Conservation (phyloP, 306 rosid genomes). For the Phaseolus lunatus region DNA sequence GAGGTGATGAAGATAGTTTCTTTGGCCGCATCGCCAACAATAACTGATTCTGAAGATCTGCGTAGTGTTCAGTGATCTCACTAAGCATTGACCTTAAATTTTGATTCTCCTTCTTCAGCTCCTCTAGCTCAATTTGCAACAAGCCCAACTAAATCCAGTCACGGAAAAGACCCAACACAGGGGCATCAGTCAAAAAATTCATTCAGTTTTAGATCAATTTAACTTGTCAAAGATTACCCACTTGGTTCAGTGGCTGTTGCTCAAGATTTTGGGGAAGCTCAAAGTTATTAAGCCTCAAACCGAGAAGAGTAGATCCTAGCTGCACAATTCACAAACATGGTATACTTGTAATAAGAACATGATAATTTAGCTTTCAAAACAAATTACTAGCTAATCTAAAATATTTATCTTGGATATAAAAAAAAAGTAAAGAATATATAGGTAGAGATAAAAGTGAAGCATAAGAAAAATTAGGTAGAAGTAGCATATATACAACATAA, state of each 20-base stretch:
- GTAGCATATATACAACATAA: neutral
- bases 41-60: slow-evolving; percentile 46
- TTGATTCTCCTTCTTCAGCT: slow-evolving; percentile 53
- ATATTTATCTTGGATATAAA: neutral
- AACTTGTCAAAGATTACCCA: slow-evolving; percentile 24
- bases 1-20: slow-evolving; percentile 4
- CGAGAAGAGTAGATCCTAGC: slow-evolving; percentile 44
- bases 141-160: slow-evolving; percentile 38
- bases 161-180: slow-evolving; percentile 14
- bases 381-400: neutral
- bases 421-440: neutral
- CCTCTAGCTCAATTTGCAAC: slow-evolving; percentile 49
- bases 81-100: slow-evolving; percentile 43
- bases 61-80: slow-evolving; percentile 43
- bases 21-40: slow-evolving; percentile 40
- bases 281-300: slow-evolving; percentile 40
- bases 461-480: neutral
- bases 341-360: neutral
- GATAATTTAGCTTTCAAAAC: neutral
- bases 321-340: slow-evolving; percentile 37
- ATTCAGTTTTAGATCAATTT: neutral
- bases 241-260: slow-evolving; percentile 31
- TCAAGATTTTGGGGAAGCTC: slow-evolving; percentile 39
- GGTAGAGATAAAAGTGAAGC: slow-evolving; percentile 6
- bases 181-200: neutral